These are phyloP conservation scores for Komagataella phaffii DNA, from an alignment of 805 yeast species.

Conservation along the genomic window DNA sequence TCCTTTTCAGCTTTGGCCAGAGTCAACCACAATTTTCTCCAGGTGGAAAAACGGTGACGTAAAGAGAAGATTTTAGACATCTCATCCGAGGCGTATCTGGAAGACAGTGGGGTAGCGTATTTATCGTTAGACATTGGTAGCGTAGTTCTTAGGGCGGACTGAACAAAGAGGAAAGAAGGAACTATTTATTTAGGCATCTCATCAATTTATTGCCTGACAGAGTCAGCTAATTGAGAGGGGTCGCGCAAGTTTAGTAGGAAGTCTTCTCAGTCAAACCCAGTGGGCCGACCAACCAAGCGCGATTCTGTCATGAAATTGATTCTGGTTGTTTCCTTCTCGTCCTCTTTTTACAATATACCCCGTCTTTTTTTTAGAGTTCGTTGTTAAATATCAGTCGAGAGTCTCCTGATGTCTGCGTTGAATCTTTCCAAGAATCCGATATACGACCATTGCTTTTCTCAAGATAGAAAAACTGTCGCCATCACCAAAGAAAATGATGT, in stretches of 20 bases:
- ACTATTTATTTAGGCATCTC: not conserved
- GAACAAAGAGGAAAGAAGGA: not conserved
- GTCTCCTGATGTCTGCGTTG: conserved; percentile 28
- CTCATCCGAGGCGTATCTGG: conserved; percentile 96
- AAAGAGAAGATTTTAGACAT: conserved; percentile 89
- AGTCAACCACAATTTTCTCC: conserved; percentile 96
- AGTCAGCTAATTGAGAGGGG: not conserved
- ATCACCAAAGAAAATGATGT: conserved; percentile 70
- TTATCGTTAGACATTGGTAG: conserved; percentile 39
- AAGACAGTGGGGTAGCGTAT: conserved; percentile 85
- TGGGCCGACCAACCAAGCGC: not conserved
- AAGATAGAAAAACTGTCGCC: conserved; percentile 53
- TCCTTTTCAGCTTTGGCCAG: conserved; percentile 93
- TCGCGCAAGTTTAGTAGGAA: not conserved
- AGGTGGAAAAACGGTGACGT: conserved; percentile 90
- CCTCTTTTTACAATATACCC: not conserved
- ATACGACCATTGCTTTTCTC: conserved; percentile 81
- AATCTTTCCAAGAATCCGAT: conserved; percentile 76
- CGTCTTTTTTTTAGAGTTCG: not conserved
- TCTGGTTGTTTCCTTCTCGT: not conserved
- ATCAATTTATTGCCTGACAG: not conserved
- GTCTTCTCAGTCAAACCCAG: not conserved
- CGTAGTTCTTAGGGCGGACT: not conserved
- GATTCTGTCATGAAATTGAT: not conserved
- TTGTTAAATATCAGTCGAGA: conserved; percentile 9